A percentile compares a stretch with the other conserved stretches of the same genome.
These are phyloP conservation scores for Ustilago cynodontis DNA, from an alignment of 1,284 basidiomycete genomes.

Conservation along the genomic window DNA sequence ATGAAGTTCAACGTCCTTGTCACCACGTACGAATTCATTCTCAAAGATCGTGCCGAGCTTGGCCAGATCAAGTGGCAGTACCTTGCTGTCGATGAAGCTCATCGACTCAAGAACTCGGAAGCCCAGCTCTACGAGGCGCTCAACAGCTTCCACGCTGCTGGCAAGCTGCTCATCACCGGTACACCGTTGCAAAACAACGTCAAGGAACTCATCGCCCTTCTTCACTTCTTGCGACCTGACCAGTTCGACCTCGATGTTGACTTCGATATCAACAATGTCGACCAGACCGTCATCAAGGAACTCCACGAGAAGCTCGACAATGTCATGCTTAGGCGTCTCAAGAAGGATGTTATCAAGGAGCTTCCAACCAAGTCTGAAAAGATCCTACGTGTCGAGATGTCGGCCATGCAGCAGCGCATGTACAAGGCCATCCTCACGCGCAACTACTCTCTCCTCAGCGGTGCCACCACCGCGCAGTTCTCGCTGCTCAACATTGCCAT, in stretches of 20 bases:
- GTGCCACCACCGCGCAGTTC: constrained; percentile 81
- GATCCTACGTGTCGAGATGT: constrained; percentile 98
- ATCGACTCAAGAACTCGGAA: constrained; percentile 97
- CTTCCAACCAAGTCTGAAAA: constrained; percentile 98
- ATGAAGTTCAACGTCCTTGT: constrained; percentile 93
- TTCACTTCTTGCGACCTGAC: constrained; percentile 99
- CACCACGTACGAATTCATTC: constrained; percentile 99
- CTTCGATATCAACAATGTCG: constrained; percentile 81
- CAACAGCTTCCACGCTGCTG: constrained; percentile 86
- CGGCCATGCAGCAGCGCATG: constrained; percentile 94
- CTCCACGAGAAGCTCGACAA: constrained; percentile 92
- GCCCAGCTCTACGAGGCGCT: constrained; percentile 96
- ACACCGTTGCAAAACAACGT: constrained; percentile 99
- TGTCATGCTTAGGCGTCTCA: constrained; percentile 93
- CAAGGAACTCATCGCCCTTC: constrained; percentile 93
- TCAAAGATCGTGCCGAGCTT: constrained; percentile 92
- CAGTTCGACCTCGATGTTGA: constrained; percentile 86
- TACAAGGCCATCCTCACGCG: constrained; percentile 98
- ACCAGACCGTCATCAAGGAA: constrained; percentile 77
- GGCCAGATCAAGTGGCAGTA: constrained; percentile 96
- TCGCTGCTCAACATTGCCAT: constrained; percentile 76
- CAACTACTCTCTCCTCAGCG: constrained; percentile 93
- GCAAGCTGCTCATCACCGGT: constrained; percentile 95
- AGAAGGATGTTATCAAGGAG: constrained; percentile 96
- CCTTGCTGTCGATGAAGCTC: constrained; percentile 99